Base-by-base conservation (phyloP, 139 green algal genomes). In the Eudorina sp. region DNA sequence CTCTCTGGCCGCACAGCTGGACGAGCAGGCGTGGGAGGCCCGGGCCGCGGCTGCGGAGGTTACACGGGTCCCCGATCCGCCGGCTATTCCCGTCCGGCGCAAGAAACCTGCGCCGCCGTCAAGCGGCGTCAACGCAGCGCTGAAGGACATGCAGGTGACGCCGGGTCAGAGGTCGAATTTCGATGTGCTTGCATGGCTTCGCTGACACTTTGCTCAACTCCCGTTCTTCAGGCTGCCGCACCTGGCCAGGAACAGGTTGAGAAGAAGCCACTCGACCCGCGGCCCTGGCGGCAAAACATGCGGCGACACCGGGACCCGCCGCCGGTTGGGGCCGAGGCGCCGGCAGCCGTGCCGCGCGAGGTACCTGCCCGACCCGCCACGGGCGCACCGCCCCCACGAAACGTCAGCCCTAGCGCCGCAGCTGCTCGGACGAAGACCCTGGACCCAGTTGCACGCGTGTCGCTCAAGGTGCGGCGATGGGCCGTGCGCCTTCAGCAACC, bases 231-330 rank as follows among this genome's bases (percentile, higher is more conserved):
- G 75, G 75, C 75, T 31, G 46, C 46, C 16, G 16, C 48, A 21
- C 29, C 43, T 36, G 64, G 3, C 31, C 64, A 81, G 29, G 68
- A 79, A 16, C 16, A 9, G 41, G 2, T 68, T 2, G 68, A 88
- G 68, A 51, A 51, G 66, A 88, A 88, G 53, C 36, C 51, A 4
- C 4, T 53, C 1, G 83, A 88, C 27, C 48, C 68, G 25, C 23
- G 36, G 83, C 83, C 83, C 1, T 88, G 83, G 83, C 83, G 83
- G 9, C 83, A 88, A 25, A 81, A 81, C 36, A 88, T 88, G 83
- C 51, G 51, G 9, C 29, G 46, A 53, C 64, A 53, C 0, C 34
- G 29, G 9, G 36, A 60, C 0, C 58, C 51, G 27, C 58, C 51
- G 27, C 13, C 48, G 40, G 14, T 88, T 9, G 6, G n/a, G 7